phyloP scores from a whole-genome alignment of 805 yeast species.

The Lachancea quebecensis region DNA sequence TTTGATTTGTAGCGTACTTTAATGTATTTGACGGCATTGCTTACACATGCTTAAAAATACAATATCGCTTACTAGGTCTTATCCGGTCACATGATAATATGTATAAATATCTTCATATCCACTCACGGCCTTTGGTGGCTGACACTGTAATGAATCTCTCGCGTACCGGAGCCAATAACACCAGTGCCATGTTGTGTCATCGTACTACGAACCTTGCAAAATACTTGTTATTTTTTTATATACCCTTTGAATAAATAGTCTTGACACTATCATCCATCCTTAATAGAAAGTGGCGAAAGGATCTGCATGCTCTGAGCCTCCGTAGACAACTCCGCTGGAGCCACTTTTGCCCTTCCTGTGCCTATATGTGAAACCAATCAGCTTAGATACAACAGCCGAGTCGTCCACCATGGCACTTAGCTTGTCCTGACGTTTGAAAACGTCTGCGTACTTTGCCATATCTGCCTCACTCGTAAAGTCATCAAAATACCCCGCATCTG shows the following conservation, averaged over 20 bases:
- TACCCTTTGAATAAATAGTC: neutral
- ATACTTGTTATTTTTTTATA: neutral
- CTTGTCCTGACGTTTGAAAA: conserved; percentile 84
- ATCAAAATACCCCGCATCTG: conserved; percentile 98
- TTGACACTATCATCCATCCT: neutral
- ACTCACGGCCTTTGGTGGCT: too few species aligned
- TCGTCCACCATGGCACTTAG: conserved; percentile 60
- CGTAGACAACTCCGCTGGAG: conserved; percentile 32
- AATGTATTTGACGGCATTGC: too few species aligned
- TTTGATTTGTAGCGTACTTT: too few species aligned
- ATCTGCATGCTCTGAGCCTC: conserved; percentile 32
- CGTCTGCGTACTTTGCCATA: conserved; percentile 97
- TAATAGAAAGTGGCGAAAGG: conserved; percentile 34
- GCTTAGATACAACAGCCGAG: conserved; percentile 56
- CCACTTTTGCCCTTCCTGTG: conserved; percentile 49
- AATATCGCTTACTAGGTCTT: too few species aligned
- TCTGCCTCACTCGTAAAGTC: conserved; percentile 94
- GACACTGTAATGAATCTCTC: too few species aligned
- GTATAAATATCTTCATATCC: too few species aligned
- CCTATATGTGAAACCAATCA: conserved; percentile 93
- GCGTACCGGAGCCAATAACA: too few species aligned
- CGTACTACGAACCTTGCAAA: too few species aligned
- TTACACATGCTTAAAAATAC: too few species aligned
- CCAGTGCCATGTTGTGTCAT: too few species aligned
- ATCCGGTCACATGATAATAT: too few species aligned